These are phyloP conservation scores for Coemansia asiatica DNA, from an alignment of 192 early-diverging fungal species.

Conservation along the genomic window DNA sequence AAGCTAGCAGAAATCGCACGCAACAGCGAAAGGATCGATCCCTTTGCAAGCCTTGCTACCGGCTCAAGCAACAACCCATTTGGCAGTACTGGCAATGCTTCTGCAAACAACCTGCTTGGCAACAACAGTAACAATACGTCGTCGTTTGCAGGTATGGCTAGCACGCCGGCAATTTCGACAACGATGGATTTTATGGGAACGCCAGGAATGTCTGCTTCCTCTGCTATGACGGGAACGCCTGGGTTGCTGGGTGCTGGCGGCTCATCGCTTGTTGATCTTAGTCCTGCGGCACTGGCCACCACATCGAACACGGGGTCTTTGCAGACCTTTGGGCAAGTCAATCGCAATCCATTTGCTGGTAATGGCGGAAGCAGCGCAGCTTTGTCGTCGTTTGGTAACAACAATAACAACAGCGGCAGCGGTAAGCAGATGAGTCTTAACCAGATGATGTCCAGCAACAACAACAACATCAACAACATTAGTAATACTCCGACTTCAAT, in stretches of 20 bases:
- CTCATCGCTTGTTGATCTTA: slow-evolving; percentile 43
- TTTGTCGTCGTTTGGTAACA: not conserved
- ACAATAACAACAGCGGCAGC: not conserved
- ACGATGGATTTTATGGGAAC: slow-evolving; percentile 8
- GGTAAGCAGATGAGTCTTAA: slow-evolving; percentile 40
- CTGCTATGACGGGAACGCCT: not conserved
- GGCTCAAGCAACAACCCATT: slow-evolving; percentile 19
- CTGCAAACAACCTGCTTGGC: slow-evolving; percentile 33
- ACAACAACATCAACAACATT: not conserved
- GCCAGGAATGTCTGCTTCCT: not conserved
- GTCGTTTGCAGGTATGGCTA: slow-evolving; percentile 10
- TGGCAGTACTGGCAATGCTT: not conserved
- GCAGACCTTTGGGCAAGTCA: slow-evolving; percentile 48
- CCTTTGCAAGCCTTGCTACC: slow-evolving; percentile 59
- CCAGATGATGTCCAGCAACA: slow-evolving; percentile 39
- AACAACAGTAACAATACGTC: not conserved
- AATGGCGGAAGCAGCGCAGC: not conserved
- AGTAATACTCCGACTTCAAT: slow-evolving; percentile 8
- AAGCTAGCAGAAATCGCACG: slow-evolving; percentile 57
- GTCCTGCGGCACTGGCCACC: slow-evolving; percentile 26
- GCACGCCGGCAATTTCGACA: slow-evolving; percentile 1
- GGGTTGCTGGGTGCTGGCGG: slow-evolving; percentile 17
- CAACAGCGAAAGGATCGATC: slow-evolving; percentile 58
- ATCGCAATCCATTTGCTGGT: slow-evolving; percentile 52
- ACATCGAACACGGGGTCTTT: slow-evolving; percentile 22